Evolutionary conservation across 306 rosid species (phyloP), one percentile per base, ranked within the genome.

Genomic region (Elaeagnus macrophylla): DNA sequence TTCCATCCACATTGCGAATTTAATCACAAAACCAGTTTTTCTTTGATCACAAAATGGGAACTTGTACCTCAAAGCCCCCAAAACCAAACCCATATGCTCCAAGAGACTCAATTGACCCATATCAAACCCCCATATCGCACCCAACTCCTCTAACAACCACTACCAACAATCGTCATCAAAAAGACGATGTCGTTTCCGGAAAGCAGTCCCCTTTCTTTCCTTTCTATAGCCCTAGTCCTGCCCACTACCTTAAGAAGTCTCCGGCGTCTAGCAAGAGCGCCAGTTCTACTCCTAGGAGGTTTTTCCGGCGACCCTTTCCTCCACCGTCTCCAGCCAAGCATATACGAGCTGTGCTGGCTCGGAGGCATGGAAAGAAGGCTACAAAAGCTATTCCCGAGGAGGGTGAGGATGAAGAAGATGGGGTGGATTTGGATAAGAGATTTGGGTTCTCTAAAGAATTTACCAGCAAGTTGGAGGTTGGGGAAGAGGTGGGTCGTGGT

Each of bases 251-350:
- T 5, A 78, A 74, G 66, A 82, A 82, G 64, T 82, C 91, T 7
- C 94, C 95, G 46, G 69, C 84, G 12, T 78, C 70, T 18, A 62
- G 71, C 69, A 64, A 63, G 65, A 84, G 95, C 65, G 75, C 85
- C 4, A 72, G 71, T 57, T 93, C 95, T 19, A 93, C 99, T 39
- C 96, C 99, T 51, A 77, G 82, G 50, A 79, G 96, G 9, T 79
- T 93, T 53, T 84, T 93, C 86, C 82, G 83, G 77, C 77, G 87
- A 1, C 86, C 96, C 12, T 81, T 93, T 32, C 96, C 95, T 9
- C 99, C 99, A 39, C 96, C 99, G 64, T 93, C 99, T 5, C 99
- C 99, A 75, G 95, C 99, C 10, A 93, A 93, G 66, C 99, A 87
- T 69, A 93, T 93, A 44, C 77, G 70, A 71, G 77, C 99, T 0